A percentile compares a stretch with the other conserved stretches of the same genome.
Conservation (phyloP, 129 eudicot genomes). For the Deinandra increscens region DNA sequence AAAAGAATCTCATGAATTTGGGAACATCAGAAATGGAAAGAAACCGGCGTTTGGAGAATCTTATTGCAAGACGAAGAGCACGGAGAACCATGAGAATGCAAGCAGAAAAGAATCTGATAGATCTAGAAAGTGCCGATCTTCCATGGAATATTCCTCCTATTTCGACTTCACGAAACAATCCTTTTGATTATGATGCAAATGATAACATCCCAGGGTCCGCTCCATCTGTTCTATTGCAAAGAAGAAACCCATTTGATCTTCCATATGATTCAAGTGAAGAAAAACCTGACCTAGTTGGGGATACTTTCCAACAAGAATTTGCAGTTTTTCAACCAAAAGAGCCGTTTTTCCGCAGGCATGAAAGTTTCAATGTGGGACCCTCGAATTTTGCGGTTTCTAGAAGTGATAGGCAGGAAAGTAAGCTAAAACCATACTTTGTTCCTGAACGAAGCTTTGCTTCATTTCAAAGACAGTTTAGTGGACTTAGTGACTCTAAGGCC, state of each 20-base stretch:
- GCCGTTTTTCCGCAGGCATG: conserved; percentile 70
- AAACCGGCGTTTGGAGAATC: conserved; percentile 77
- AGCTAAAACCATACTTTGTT: conserved; percentile 63
- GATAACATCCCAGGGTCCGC: conserved; percentile 90
- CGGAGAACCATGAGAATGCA: conserved; percentile 58
- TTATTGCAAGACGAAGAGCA: conserved; percentile 79
- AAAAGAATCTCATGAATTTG: conserved; percentile 89
- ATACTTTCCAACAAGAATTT: conserved; percentile 66
- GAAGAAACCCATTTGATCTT: conserved; percentile 85
- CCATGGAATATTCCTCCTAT: conserved; percentile 78
- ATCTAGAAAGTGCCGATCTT: conserved; percentile 65
- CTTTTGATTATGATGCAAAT: conserved; percentile 70
- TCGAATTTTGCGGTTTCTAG: conserved; percentile 56
- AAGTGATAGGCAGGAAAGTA: conserved; percentile 49
- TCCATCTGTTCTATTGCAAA: conserved; percentile 60
- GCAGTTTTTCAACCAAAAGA: conserved; percentile 47
- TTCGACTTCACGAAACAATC: conserved; percentile 66
- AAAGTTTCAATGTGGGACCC: conserved; percentile 72
- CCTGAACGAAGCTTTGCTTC: conserved; percentile 57
- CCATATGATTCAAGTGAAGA: conserved; percentile 89
- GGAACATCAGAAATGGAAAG: conserved; percentile 89
- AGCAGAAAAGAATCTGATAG: conserved; percentile 72
- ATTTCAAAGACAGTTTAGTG: conserved; percentile 70
- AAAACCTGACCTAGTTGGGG: conserved; percentile 73
- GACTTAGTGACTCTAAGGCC: conserved; percentile 76